These are phyloP conservation scores for Gossypium longicalyx DNA, from an alignment of 345 rosid species.

Conservation along the genomic window DNA sequence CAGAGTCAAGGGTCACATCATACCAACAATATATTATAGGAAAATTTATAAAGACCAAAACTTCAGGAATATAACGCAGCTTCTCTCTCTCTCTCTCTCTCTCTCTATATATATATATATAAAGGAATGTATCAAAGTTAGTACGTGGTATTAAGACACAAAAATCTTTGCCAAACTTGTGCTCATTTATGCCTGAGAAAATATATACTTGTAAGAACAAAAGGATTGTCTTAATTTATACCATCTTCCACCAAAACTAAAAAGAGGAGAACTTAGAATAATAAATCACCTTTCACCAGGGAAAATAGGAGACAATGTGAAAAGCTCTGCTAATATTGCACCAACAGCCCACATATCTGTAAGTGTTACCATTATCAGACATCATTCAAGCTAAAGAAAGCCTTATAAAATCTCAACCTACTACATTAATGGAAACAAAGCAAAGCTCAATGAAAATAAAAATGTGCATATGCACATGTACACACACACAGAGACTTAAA, in stretches of 20 bases:
- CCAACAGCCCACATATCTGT: slow-evolving; percentile 99
- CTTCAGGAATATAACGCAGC: neutral
- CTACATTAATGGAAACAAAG: neutral
- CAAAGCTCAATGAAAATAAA: neutral
- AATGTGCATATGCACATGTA: neutral
- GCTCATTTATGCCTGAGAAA: neutral
- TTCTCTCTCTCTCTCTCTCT: too few relatives aligned
- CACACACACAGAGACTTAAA: neutral
- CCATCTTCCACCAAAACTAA: neutral
- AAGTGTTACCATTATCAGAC: slow-evolving; percentile 24
- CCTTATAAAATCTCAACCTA: neutral
- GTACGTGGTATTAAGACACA: neutral
- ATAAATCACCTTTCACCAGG: slow-evolving; percentile 83
- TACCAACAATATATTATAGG: neutral
- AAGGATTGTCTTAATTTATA: neutral
- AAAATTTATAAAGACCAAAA: neutral
- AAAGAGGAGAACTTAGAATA: slow-evolving; percentile 4
- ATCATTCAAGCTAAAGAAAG: slow-evolving; percentile 7
- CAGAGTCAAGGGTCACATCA: neutral
- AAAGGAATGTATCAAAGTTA: neutral
- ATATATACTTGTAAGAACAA: neutral
- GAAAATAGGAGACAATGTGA: slow-evolving; percentile 78
- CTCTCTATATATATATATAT: too few relatives aligned
- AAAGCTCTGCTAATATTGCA: slow-evolving; percentile 87
- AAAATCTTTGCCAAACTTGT: neutral